Evolutionary conservation across 2,329 filamentous ascomycete species (phyloP).

Genomic region (Raffaelea deltoideospora): DNA sequence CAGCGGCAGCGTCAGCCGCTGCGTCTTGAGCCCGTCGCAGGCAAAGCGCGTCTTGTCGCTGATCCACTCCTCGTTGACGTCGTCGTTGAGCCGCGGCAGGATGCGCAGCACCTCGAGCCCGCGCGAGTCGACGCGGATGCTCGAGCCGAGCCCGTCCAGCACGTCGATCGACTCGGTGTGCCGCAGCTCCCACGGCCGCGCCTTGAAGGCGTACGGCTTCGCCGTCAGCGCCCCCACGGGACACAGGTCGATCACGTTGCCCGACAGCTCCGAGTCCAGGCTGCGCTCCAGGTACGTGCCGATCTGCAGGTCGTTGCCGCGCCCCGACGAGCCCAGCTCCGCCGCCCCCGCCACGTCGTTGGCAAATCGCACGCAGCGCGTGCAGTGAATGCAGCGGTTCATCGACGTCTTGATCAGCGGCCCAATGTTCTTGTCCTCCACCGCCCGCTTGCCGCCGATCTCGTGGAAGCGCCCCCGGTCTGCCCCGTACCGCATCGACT

Average conservation of each 20-base stretch:
- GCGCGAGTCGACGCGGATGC: slow-evolving; percentile 84
- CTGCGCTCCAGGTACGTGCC: slow-evolving; percentile 94
- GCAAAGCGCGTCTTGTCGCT: slow-evolving; percentile 97
- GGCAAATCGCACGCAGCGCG: slow-evolving; percentile 90
- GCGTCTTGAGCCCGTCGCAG: slow-evolving; percentile 90
- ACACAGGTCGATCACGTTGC: slow-evolving; percentile 95
- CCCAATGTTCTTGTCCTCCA: slow-evolving; percentile 99
- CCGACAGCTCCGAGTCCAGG: slow-evolving; percentile 86
- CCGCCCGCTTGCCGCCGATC: slow-evolving; percentile 84
- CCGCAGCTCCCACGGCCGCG: slow-evolving; percentile 92
- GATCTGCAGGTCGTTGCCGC: slow-evolving; percentile 95
- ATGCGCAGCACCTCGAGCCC: slow-evolving; percentile 95
- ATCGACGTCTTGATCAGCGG: slow-evolving; percentile 98
- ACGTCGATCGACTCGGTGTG: slow-evolving; percentile 94
- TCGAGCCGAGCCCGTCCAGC: slow-evolving; percentile 80
- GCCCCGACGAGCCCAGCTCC: slow-evolving; percentile 83
- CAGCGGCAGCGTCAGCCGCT: slow-evolving; percentile 83
- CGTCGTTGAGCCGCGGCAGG: slow-evolving; percentile 83
- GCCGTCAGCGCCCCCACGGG: slow-evolving; percentile 92
- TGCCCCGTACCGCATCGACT: slow-evolving; percentile 96
- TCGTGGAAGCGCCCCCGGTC: slow-evolving; percentile 97
- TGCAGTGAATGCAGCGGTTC: slow-evolving; percentile 99
- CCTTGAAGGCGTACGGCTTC: slow-evolving; percentile 95
- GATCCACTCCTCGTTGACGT: slow-evolving; percentile 99
- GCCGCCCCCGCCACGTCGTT: slow-evolving; percentile 95